phyloP scores from a whole-genome alignment of 2,329 filamentous ascomycete genomes.

The Fusarium cicatricum region DNA sequence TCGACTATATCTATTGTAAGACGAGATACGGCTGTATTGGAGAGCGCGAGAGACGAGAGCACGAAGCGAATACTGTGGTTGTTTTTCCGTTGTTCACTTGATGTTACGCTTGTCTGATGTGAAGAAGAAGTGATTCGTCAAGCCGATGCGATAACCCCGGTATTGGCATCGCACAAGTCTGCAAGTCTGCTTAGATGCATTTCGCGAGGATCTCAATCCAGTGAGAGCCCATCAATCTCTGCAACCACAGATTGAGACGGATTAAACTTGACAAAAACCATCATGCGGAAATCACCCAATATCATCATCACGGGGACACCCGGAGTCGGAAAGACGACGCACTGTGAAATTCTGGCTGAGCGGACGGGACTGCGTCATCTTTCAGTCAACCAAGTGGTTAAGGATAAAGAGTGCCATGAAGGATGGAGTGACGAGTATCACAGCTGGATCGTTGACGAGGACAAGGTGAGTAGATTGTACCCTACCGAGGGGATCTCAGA shows the following conservation, averaged over 20 bases:
- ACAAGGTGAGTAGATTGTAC: slow-evolving; percentile 69
- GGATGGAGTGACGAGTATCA: slow-evolving; percentile 86
- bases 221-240: slow-evolving; percentile 34
- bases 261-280: slow-evolving; percentile 27
- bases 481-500: too few species aligned
- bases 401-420: slow-evolving; percentile 86
- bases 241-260: slow-evolving; percentile 18
- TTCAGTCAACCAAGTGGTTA: slow-evolving; percentile 89
- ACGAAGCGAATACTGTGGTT: slow-evolving; percentile 34
- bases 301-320: slow-evolving; percentile 96
- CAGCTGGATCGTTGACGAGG: slow-evolving; percentile 95
- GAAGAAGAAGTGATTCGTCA: slow-evolving; percentile 14
- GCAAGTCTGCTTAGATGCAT: slow-evolving; percentile 17
- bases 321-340: slow-evolving; percentile 94
- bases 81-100: slow-evolving; percentile 19
- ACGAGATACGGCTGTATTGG: slow-evolving; percentile 40
- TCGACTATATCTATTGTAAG: slow-evolving; percentile 37
- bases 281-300: slow-evolving; percentile 72
- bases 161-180: slow-evolving; percentile 26
- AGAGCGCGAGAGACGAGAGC: slow-evolving; percentile 32
- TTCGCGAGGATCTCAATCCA: slow-evolving; percentile 11
- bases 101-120: not conserved
- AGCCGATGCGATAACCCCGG: slow-evolving; percentile 22
- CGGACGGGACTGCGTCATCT: slow-evolving; percentile 82
- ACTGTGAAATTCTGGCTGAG: slow-evolving; percentile 82